Base-by-base conservation (phyloP, 495 filamentous ascomycete genomes). In the Neurospora discreta region DNA sequence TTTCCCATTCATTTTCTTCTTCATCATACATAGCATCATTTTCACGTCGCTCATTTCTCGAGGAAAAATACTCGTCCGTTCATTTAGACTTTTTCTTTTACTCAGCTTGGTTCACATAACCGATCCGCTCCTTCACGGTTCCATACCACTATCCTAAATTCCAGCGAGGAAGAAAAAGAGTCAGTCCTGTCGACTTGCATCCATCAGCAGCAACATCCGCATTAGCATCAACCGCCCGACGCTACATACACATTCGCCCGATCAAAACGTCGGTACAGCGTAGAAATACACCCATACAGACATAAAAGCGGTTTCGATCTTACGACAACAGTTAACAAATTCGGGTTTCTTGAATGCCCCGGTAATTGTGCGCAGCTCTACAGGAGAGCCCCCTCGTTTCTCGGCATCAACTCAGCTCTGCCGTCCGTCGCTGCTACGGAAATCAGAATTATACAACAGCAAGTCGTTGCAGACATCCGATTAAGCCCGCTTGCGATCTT, bases 351-450 rank as follows among this genome's bases (percentile, higher is more conserved):
- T 81, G 81, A 75, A 82, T 82, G 81, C 76, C 72, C 77, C 75
- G 78, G 68, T 81, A 80, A 81, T 70, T 43, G 73, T 58, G 70
- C 36, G 68, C 39, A 71, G 78, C 78, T 80, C 81, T 82, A 72
- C 68, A 43, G 72, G 40, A 76, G 80, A 80, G 81, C 79, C 73
- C 42, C 42, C 58, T 46, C 70, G 46, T 58, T 58, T 58, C 71
- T 70, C 58, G 73, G 43, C 72, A 71, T 38, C 72, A 46, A 71
- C 36, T 68, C 43, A 30, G 44, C 67, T 46, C 43, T 65, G 52
- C 52, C 23, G 52, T 65, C 58, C 70, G 72, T 69, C 46, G 36
- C 36, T 70, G 69, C 73, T 71, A 69, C 68, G 72, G 72, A 69
- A 74, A 33, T 33, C 52, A 65, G 52, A 69, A 69, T 69, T 40